Base-by-base conservation (phyloP, 441 rosid genomes). In the Iberis amara region DNA sequence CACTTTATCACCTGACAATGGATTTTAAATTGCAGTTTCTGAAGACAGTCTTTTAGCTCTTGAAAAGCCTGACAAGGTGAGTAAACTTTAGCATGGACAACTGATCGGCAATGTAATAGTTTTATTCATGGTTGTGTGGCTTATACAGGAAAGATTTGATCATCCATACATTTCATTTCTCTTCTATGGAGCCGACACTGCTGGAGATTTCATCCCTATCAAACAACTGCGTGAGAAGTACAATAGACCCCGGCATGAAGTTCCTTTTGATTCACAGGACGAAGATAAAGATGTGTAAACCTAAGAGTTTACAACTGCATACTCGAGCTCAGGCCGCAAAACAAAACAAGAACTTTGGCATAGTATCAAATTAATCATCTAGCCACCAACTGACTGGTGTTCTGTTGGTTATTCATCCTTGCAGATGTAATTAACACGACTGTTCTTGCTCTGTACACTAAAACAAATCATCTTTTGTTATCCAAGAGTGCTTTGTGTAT, bases 161-260 rank as follows among this genome's bases (percentile, higher is more conserved):
- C 98, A 91, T 80, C 96, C 96, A 7, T 85, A 83, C 59, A 15
- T 79, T 11, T 85, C 96, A 12, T 80, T 88, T 41, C 66, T 91
- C 42, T 91, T 83, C 69, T 91, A 91, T 5, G 96, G 98, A 47
- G 66, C 71, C 47, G 96, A 91, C 65, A 51, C 79, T 8, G 87
- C 85, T 8, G 96, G 94, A 64, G 98, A 91, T 68, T 91, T 81
- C 78, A 85, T 91, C 69, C 95, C 96, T 6, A 77, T 85, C 73
- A 83, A 79, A 73, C 98, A 88, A 62, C 80, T 88, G 21, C 90
- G 95, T 2, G 96, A 91, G 51, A 88, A 80, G 59, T 82, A 78
- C 66, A 85, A 78, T 55, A 78, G 68, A 68, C 86, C 89, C 9
- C 78, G 91, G 31, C 82, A 85, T 65, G 96, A 88, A 73, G 70